phyloP scores from a whole-genome alignment of 352 stramenopile genomes.

The Globisporangium abappressorium region DNA sequence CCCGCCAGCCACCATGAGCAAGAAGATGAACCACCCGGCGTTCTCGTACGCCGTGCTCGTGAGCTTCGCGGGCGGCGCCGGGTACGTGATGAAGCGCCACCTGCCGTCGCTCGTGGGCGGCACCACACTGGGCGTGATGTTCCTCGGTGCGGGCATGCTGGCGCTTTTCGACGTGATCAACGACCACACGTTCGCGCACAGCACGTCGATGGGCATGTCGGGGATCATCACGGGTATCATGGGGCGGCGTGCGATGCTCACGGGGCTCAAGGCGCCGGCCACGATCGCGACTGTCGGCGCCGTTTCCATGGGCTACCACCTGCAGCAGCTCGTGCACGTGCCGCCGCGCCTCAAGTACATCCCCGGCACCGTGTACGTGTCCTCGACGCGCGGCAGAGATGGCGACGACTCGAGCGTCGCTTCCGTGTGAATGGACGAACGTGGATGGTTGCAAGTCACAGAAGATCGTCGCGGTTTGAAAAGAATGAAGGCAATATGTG shows the following conservation, averaged over 20 bases:
- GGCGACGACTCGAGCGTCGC: constrained; percentile 5
- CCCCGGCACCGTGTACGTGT: constrained; percentile 26
- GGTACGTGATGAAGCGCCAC: constrained; percentile 62
- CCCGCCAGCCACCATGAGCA: constrained; percentile 24
- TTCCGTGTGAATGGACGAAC: constrained; percentile 11
- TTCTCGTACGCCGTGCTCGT: constrained; percentile 72
- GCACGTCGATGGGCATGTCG: constrained; percentile 68
- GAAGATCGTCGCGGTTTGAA: not conserved
- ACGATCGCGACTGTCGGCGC: constrained; percentile 49
- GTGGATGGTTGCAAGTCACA: not conserved
- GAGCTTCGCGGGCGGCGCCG: constrained; percentile 53
- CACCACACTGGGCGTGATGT: constrained; percentile 54
- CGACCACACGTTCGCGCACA: constrained; percentile 68
- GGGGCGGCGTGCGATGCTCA: constrained; percentile 44
- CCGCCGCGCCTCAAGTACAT: constrained; percentile 57
- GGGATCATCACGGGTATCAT: constrained; percentile 61
- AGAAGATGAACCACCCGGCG: constrained; percentile 42
- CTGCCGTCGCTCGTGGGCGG: constrained; percentile 66
- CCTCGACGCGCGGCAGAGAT: not conserved
- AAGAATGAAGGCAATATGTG: not conserved
- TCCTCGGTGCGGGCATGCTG: constrained; percentile 62
- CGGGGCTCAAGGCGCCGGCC: constrained; percentile 36
- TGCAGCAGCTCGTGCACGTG: constrained; percentile 60
- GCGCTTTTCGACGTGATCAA: constrained; percentile 70
- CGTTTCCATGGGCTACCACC: constrained; percentile 65